A percentile compares a stretch with the other conserved stretches of the same genome.
phyloP scores from a whole-genome alignment of 2,329 filamentous ascomycete genomes.

The Colletotrichum theobromicola region DNA sequence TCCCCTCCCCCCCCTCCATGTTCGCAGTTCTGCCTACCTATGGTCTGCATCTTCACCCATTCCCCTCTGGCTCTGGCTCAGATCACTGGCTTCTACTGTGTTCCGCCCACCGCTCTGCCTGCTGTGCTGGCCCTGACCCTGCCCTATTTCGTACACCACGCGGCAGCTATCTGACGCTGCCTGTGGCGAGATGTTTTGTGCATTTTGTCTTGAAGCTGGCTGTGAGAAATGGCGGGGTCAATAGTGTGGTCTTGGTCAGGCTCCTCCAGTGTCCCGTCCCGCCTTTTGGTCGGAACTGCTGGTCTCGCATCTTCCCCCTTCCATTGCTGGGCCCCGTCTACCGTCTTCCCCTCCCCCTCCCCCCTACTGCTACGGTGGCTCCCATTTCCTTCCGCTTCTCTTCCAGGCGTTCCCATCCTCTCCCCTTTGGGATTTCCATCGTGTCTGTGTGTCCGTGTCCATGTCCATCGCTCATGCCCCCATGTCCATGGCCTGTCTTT shows the following conservation, averaged over 20 bases:
- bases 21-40: background rate
- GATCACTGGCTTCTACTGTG: background rate
- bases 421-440: background rate
- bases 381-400: background rate
- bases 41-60: background rate
- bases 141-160: background rate
- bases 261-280: too few species aligned
- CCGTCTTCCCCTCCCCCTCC: background rate
- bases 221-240: background rate
- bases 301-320: background rate
- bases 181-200: background rate
- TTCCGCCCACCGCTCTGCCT: background rate
- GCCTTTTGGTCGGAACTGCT: background rate
- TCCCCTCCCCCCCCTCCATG: background rate
- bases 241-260: background rate
- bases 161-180: background rate
- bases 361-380: background rate
- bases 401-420: background rate
- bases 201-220: background rate
- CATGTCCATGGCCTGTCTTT: background rate
- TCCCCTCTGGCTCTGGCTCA: background rate
- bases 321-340: too few species aligned
- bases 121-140: background rate
- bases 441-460: constrained; percentile 4
- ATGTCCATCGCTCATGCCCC: background rate